Conservation (phyloP, 768 basidiomycete species). For the Auricularia auricula-judae region DNA sequence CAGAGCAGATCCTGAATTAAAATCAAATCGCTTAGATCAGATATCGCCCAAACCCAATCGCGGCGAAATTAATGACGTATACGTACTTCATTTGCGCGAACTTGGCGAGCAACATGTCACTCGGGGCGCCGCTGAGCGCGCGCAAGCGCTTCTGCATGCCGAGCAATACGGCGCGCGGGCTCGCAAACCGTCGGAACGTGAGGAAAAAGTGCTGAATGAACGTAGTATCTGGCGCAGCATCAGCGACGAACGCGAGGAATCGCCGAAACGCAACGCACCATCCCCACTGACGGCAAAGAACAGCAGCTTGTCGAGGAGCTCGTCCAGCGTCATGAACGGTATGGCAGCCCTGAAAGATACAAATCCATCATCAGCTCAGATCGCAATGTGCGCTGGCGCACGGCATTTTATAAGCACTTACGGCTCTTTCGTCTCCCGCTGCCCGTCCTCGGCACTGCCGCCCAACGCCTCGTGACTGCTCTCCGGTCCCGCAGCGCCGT, state of each 20-base stretch:
- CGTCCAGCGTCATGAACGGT: slow-evolving; percentile 67
- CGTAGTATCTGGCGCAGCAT: slow-evolving; percentile 43
- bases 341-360: slow-evolving; percentile 39
- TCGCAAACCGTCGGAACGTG: slow-evolving; percentile 74
- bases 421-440: slow-evolving; percentile 37
- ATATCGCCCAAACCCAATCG: not conserved
- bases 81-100: slow-evolving; percentile 79
- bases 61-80: not conserved
- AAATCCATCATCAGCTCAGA: not conserved
- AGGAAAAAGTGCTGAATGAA: slow-evolving; percentile 74
- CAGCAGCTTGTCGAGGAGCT: slow-evolving; percentile 69
- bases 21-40: not conserved
- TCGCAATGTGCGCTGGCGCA: not conserved
- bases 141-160: slow-evolving; percentile 85
- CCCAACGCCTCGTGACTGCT: not conserved
- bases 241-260: not conserved
- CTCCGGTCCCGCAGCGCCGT: not conserved
- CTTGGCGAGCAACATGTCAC: slow-evolving; percentile 77
- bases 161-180: slow-evolving; percentile 65
- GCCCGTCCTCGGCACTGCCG: not conserved
- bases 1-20: slow-evolving; percentile 54
- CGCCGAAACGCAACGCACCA: slow-evolving; percentile 32
- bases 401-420: slow-evolving; percentile 21
- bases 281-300: slow-evolving; percentile 79
- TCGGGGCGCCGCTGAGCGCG: slow-evolving; percentile 56